phyloP scores from a whole-genome alignment of 257 asterid genomes.

The Plantago elongata region DNA sequence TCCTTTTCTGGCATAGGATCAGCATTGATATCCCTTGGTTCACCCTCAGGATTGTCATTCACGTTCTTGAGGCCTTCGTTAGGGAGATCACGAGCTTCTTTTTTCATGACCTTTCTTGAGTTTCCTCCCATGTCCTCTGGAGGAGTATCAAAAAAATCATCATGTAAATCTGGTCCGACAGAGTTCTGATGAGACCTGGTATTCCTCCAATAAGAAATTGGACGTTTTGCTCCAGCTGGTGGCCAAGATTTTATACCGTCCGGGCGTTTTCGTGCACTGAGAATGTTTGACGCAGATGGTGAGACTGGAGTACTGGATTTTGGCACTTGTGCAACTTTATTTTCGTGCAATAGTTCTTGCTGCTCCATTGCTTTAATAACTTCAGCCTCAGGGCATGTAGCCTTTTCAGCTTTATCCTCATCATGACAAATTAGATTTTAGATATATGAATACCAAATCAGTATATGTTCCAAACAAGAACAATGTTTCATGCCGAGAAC shows the following conservation, averaged over 20 bases:
- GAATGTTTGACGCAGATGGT: conserved; percentile 34
- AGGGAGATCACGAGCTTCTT: conserved; percentile 27
- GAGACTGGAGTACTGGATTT: conserved; percentile 38
- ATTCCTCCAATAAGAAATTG: conserved; percentile 81
- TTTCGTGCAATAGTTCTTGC: conserved; percentile 31
- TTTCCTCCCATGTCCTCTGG: conserved; percentile 57
- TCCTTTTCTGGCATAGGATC: conserved; percentile 34
- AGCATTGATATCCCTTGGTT: conserved; percentile 54
- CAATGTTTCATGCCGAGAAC: conserved; percentile 10
- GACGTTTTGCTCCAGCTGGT: conserved; percentile 75
- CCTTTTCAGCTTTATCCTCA: conserved; percentile 29
- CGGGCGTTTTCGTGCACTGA: conserved; percentile 34
- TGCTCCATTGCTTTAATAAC: conserved; percentile 27
- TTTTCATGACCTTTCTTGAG: conserved; percentile 42
- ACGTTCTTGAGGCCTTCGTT: conserved; percentile 24
- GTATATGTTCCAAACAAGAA: too few relatives aligned
- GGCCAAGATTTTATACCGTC: conserved; percentile 41
- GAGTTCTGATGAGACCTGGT: conserved; percentile 88
- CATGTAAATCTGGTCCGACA: conserved; percentile 76
- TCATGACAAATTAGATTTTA: conserved; percentile 30
- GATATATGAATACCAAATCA: conserved; percentile 8
- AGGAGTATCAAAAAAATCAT: conserved; percentile 93
- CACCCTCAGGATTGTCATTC: conserved; percentile 52
- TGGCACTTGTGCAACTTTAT: conserved; percentile 25
- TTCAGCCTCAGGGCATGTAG: conserved; percentile 26